Evolutionary conservation across 1,139 yeast genomes (phyloP), one percentile per base, ranked within the genome.

Genomic region (Scheffersomyces titani): DNA sequence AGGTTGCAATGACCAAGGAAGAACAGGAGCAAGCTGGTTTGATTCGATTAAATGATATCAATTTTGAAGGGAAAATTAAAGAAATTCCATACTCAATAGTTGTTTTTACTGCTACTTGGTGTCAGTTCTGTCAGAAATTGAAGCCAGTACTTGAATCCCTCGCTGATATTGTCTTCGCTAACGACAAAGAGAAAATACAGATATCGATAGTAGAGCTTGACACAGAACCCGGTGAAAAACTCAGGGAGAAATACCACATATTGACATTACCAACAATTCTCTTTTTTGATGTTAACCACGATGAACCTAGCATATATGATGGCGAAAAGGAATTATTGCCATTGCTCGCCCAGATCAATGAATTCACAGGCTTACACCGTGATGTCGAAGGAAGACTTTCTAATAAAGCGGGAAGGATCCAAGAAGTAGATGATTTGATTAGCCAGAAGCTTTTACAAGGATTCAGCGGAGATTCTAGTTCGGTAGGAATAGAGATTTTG

Each of bases 401-500:
- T 52, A 68, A 66, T 1, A 62, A 64, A 9, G 92, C 91, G 9
- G 97, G 97, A 20, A 73, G 83, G 53, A 71, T 86, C 44, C 64
- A 67, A 2, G 75, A 72, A 3, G 58, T 86, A 44, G 85, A 85
- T 56, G 62, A 63, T 1, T 57, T 75, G 49, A 66, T 82, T 46
- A 62, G 65, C 44, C 58, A 63, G n/a, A 48, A 71, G 54, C 54
- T 75, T 55, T 60, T 22, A 20, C 20, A 46, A 40, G 22, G 44
- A 18, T 19, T 50, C 36, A 16, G 21, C 6, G 24, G 22, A 20
- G 49, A 13, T 22, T 46, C 19, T 2, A 61, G 20, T n/a, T 51
- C 19, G 53, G 54, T 57, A 18, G 61, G 66, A 6, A 22, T 61
- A n/a, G 61, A 63, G 18, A 51, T 65, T 24, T 57, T 71, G 44